Evolutionary conservation across 805 yeast species (phyloP).

Genomic region (Starmerella ratchasimensis): DNA sequence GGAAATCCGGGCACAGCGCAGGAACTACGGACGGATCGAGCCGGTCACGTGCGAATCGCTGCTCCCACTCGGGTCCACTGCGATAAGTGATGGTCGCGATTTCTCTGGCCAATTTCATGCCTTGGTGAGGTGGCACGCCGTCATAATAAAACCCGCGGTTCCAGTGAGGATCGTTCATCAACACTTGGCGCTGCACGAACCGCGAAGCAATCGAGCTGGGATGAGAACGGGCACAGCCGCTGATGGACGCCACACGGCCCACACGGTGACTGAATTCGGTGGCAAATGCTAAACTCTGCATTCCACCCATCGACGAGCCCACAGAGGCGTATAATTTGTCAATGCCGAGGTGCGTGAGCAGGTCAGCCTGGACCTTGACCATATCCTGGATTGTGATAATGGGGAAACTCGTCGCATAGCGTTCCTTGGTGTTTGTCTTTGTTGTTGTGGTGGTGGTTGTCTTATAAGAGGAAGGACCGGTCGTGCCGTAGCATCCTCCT

Average conservation of each 20-base stretch:
- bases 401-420: conserved; percentile 81
- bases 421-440: conserved; percentile 41
- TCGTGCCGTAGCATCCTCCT: conserved; percentile 91
- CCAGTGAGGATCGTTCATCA: conserved; percentile 94
- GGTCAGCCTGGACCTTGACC: conserved; percentile 74
- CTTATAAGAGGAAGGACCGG: conserved; percentile 76
- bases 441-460: too few species aligned
- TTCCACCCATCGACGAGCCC: conserved; percentile 98
- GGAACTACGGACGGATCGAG: conserved; percentile 68
- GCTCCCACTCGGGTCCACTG: conserved; percentile 96
- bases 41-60: conserved; percentile 75
- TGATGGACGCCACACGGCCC: conserved; percentile 58
- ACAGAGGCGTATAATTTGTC: conserved; percentile 58
- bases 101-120: conserved; percentile 88
- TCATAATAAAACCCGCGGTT: conserved; percentile 77
- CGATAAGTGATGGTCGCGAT: conserved; percentile 89
- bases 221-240: conserved; percentile 88
- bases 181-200: conserved; percentile 80
- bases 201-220: conserved; percentile 91
- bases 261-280: conserved; percentile 70
- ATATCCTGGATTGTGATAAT: conserved; percentile 74
- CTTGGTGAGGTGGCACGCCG: conserved; percentile 74
- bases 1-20: conserved; percentile 82
- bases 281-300: conserved; percentile 85
- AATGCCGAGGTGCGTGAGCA: conserved; percentile 54